These are phyloP conservation scores for Vitis rotundifolia DNA, from an alignment of 164 flowering plant species.

Conservation along the genomic window DNA sequence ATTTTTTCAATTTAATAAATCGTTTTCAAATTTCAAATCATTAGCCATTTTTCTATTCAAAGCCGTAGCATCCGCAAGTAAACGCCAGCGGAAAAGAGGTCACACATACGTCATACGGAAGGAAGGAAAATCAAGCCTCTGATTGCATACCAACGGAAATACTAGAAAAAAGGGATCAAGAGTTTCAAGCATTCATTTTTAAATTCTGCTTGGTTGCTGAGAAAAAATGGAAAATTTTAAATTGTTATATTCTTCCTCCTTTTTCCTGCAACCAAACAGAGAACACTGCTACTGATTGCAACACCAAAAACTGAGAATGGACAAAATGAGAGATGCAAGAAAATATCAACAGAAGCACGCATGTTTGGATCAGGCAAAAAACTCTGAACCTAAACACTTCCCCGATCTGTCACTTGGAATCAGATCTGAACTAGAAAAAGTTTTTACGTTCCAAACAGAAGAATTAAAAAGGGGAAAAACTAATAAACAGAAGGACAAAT, in stretches of 20 bases:
- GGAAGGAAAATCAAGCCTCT: not conserved
- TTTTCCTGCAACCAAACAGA: slow-evolving; percentile 16
- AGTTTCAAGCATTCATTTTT: too few species aligned
- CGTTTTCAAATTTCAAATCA: not conserved
- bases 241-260: not conserved
- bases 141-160: not conserved
- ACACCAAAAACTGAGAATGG: not conserved
- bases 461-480: not conserved
- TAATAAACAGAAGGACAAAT: not conserved
- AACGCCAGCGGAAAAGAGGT: slow-evolving; percentile 1
- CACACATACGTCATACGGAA: not conserved
- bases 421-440: slow-evolving; percentile 6
- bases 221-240: slow-evolving; percentile 3
- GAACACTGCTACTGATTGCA: not conserved
- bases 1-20: not conserved
- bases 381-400: not conserved
- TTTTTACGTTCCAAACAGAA: not conserved
- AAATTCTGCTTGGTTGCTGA: not conserved
- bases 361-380: not conserved
- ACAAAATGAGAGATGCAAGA: not conserved
- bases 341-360: not conserved
- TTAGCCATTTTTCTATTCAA: not conserved
- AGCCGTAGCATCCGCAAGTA: slow-evolving; percentile 4
- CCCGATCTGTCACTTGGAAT: not conserved
- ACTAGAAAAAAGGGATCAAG: too few species aligned